Base-by-base conservation (phyloP, 495 filamentous ascomycete genomes). In the Talaromyces adpressus region DNA sequence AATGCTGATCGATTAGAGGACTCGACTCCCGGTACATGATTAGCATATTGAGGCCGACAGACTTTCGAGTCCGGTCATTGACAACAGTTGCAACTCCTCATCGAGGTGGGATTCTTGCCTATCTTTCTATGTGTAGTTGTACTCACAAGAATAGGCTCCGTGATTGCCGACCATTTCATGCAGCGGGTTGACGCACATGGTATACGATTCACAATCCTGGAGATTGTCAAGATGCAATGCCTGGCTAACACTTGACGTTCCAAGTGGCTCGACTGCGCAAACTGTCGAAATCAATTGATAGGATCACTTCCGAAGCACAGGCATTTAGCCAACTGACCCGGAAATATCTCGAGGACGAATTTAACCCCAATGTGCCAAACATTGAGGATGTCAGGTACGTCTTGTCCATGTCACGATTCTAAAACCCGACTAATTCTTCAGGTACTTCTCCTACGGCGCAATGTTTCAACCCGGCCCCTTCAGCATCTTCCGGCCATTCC, bases 1-100 rank as follows among this genome's bases (percentile, higher is more conserved):
- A 71, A 76, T 61, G 77, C 25, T 64, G 3, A 7, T 18, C 22
- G 32, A 41, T n/a, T 66, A 89, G 93, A 32, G 94, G 94, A 4
- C 82, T 97, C 51, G 94, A 97, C 75, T 87, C 91, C 12, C 84
- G 93, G 70, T 95, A 95, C 72, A 96, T 97, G 91, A 90, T 97
- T 66, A 92, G 89, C 59, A 82, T 79, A 51, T 78, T 96, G 14
- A 82, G 83, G 59, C 92, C 90, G 6, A 77, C 81, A 4, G 82
- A 87, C 34, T 88, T 94, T 54, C 84, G 87, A 64, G 86, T 92
- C 7, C 73, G 85, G 41, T 94, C 91, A 4, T 79, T 97, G 54
- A 94, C 93, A 6, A 97, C 94, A 1, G 85, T 97, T 57, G 91
- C 91, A 16, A 90, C 89, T 30, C 94, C 94, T 4, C 94, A 98